Evolutionary conservation across 1,139 yeast species (phyloP), one percentile per base, ranked within the genome.

Genomic region (Yamadazyma atlantica): DNA sequence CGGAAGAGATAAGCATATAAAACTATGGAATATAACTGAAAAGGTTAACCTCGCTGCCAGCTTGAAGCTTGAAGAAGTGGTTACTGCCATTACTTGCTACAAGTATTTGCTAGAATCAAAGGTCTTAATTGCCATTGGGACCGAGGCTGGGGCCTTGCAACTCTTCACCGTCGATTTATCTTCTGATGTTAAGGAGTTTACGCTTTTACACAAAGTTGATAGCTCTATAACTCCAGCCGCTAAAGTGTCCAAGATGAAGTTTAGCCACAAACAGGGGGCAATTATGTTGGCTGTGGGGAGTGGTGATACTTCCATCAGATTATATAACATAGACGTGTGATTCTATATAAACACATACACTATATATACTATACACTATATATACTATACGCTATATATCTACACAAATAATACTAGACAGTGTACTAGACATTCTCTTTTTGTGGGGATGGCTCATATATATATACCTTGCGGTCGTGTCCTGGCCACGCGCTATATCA

Each of bases 1-100:
- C 0, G 85, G 97, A 3, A 78, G 99, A 60, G 99, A 94, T 58
- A 86, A 80, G 55, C 73, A 76, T 13, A 59, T 90, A 35, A 88
- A 86, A 55, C 52, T 81, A 10, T 92, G 98, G 98, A 55, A 54
- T 16, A 50, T 73, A 8, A 54, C 48, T 2, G 51, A 48, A 23
- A 23, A 55, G 32, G 62, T 65, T 45, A 53, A 60, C 37, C 39
- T 62, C 37, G 48, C 57, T 7, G 58, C 57, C 23, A 39, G 61
- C 7, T 42, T 68, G 19, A 81, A 77, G 46, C 61, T 80, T 29
- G 45, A 48, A 1, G 70, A 68, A 9, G 78, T 96, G 0, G 82
- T 85, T 2, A 88, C 97, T 0, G 82, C 97, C 0, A 67, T 89
- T 2, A 82, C 87, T 30, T 69, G 80, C 4, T 71, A 64, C 44